Percentiles rank a stretch among this genome's conserved stretches.
These are phyloP conservation scores for bread wheat (Triticum aestivum) DNA, from an alignment of 176 grass and related monocot species.

Conservation along the genomic window DNA sequence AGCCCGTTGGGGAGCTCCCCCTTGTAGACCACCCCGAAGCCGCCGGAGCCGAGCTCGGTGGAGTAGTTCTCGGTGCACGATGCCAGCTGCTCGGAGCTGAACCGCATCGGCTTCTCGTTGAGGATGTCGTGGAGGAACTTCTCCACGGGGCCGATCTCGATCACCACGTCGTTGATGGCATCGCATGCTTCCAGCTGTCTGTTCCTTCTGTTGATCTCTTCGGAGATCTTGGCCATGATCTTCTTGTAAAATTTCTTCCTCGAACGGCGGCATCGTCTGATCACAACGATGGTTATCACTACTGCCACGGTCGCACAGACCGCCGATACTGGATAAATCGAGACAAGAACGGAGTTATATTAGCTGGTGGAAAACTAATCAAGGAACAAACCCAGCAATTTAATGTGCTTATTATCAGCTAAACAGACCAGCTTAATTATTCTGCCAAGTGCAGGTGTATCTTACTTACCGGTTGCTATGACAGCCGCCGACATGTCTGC, in stretches of 20 bases:
- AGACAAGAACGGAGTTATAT: background rate
- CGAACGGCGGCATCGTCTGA: background rate
- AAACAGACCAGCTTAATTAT: too few species aligned
- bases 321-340: conserved; percentile 19
- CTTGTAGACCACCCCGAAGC: conserved; percentile 67
- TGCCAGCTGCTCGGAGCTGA: conserved; percentile 45
- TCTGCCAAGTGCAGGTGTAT: background rate
- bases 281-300: background rate
- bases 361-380: background rate
- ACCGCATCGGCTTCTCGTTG: conserved; percentile 58
- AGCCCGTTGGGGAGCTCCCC: conserved; percentile 46
- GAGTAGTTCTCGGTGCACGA: conserved; percentile 44
- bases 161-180: background rate
- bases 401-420: too few species aligned
- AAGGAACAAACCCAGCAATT: background rate
- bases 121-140: conserved; percentile 54
- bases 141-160: conserved; percentile 49
- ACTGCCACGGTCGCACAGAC: background rate
- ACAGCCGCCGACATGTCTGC: conserved; percentile 13
- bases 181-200: background rate
- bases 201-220: background rate
- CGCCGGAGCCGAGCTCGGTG: conserved; percentile 50
- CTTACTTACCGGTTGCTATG: conserved; percentile 26
- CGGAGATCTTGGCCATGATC: background rate
- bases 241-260: conserved; percentile 33